Percentiles rank a stretch among this genome's conserved stretches.
These are phyloP conservation scores for Saccharum officinarum DNA, from an alignment of 176 grass and related monocot genomes.

Conservation along the genomic window DNA sequence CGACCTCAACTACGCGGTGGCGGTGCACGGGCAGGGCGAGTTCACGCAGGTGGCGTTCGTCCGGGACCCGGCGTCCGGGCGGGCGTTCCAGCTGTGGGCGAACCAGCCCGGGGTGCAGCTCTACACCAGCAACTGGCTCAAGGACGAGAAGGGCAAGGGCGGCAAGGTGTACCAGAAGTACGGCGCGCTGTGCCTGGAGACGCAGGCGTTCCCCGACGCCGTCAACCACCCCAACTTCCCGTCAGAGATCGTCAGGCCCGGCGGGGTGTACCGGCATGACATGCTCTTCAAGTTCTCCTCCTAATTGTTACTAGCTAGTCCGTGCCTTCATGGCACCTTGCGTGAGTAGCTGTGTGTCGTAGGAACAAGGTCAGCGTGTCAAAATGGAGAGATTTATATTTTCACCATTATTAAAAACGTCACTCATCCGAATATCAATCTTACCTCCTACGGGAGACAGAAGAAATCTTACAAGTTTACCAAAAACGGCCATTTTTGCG, in stretches of 20 bases:
- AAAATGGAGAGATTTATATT: too few species aligned
- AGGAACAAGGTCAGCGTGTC: too few species aligned
- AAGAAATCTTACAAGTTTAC: too few species aligned
- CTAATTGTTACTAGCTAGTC: background rate
- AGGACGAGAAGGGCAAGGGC: conserved; percentile 49
- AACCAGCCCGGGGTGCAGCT: conserved; percentile 88
- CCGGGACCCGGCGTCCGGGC: conserved; percentile 47
- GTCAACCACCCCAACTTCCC: conserved; percentile 87
- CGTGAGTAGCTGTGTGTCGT: too few species aligned
- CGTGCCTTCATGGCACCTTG: too few species aligned
- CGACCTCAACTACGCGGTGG: conserved; percentile 71
- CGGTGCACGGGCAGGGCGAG: too few species aligned
- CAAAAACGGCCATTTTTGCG: too few species aligned
- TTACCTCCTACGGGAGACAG: too few species aligned
- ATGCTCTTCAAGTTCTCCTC: conserved; percentile 83
- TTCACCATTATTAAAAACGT: too few species aligned
- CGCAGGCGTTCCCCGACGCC: conserved; percentile 84
- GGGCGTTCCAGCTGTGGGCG: conserved; percentile 61
- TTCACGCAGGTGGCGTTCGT: conserved; percentile 38
- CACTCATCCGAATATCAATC: too few species aligned
- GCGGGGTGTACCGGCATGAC: conserved; percentile 56
- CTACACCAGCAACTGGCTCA: conserved; percentile 67
- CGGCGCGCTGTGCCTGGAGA: conserved; percentile 79
- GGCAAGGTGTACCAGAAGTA: conserved; percentile 53
- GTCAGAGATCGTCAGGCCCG: conserved; percentile 58